Conservation (phyloP, 2,329 filamentous ascomycete species). For the Cordyceps militaris region DNA sequence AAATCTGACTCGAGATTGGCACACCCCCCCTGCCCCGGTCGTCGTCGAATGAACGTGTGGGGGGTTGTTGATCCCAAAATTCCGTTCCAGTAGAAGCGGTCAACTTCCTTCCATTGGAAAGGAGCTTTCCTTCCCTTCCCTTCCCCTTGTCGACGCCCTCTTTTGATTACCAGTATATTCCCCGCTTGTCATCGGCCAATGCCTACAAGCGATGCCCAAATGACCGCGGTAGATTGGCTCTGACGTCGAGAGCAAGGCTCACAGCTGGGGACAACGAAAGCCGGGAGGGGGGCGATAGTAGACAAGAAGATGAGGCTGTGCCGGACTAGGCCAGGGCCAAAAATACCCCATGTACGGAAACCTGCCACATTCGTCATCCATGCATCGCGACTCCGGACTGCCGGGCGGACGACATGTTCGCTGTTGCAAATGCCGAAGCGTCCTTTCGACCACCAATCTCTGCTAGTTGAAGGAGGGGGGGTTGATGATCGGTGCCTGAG, state of each 20-base stretch:
- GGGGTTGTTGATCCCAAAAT: neutral
- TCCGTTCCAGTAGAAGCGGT: neutral
- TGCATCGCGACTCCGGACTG: neutral
- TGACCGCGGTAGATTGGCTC: neutral
- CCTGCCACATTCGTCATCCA: neutral
- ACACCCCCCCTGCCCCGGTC: no score
- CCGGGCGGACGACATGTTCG: neutral
- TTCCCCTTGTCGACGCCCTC: no score
- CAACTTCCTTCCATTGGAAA: neutral
- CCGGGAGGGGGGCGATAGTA: neutral
- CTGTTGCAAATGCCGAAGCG: neutral
- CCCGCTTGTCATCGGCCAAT: neutral
- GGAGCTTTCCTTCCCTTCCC: neutral
- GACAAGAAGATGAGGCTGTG: neutral
- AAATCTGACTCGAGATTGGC: neutral
- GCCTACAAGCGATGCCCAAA: neutral
- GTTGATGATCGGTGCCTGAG: constrained; percentile 1
- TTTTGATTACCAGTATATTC: neutral
- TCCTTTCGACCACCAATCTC: neutral
- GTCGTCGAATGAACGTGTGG: neutral
- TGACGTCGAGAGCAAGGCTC: neutral
- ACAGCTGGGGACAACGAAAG: neutral
- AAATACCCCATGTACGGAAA: neutral
- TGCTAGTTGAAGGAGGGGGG: neutral
- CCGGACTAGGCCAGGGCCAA: neutral